Percentiles rank a stretch among this genome's conserved stretches.
Evolutionary conservation across 805 yeast species (phyloP).

Genomic region (Metschnikowia continentalis): DNA sequence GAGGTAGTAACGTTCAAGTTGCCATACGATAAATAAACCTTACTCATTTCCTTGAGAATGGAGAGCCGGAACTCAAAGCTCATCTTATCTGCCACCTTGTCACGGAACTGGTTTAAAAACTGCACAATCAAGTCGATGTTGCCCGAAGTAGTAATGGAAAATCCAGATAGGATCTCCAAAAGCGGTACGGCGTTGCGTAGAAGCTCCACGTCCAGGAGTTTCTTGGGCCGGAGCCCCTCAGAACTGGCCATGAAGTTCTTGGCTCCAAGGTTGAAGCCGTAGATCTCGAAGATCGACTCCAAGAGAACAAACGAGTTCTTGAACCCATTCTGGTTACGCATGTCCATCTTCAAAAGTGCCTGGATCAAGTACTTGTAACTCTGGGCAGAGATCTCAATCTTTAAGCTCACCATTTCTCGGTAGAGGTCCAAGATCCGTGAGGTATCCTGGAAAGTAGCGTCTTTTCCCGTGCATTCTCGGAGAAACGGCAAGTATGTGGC

Average conservation of each 20-base stretch:
- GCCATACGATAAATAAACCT: slow-evolving; percentile 23
- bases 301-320: slow-evolving; percentile 29
- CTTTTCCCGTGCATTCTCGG: slow-evolving; percentile 16
- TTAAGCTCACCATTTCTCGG: slow-evolving; percentile 29
- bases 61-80: slow-evolving; percentile 22
- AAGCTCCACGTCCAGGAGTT: slow-evolving; percentile 10
- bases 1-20: slow-evolving; percentile 20
- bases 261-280: slow-evolving; percentile 21
- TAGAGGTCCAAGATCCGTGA: slow-evolving; percentile 28
- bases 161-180: slow-evolving; percentile 25
- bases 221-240: neutral
- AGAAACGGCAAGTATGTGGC: slow-evolving; percentile 29
- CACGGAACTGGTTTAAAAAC: slow-evolving; percentile 27
- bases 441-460: slow-evolving; percentile 17
- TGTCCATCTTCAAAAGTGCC: slow-evolving; percentile 25
- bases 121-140: slow-evolving; percentile 25
- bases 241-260: slow-evolving; percentile 3
- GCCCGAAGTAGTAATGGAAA: slow-evolving; percentile 17
- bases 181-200: slow-evolving; percentile 19
- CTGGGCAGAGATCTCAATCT: slow-evolving; percentile 22
- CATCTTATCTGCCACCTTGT: slow-evolving; percentile 20
- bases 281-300: slow-evolving; percentile 29
- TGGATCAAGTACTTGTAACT: slow-evolving; percentile 30
- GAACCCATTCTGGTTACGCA: slow-evolving; percentile 21
- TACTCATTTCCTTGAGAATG: slow-evolving; percentile 28